phyloP scores from a whole-genome alignment of 2,329 filamentous ascomycete species.

The Botrytis elliptica region DNA sequence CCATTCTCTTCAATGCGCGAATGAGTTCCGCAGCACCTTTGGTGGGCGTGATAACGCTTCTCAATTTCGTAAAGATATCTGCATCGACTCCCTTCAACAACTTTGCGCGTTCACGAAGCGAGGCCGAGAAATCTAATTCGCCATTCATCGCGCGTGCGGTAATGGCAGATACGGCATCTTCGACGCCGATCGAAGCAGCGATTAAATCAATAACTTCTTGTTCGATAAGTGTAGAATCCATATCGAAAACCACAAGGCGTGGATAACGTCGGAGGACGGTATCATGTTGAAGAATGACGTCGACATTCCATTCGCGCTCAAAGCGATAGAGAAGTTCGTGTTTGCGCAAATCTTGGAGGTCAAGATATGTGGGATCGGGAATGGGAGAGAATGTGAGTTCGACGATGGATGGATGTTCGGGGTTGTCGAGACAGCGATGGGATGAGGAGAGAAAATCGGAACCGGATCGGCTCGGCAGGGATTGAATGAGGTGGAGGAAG shows the following conservation, averaged over 20 bases:
- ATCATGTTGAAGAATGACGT: conserved; percentile 75
- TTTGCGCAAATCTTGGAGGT: conserved; percentile 68
- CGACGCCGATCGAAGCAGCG: conserved; percentile 79
- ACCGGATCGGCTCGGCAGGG: conserved; percentile 55
- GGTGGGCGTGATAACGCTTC: conserved; percentile 74
- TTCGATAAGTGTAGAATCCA: conserved; percentile 96
- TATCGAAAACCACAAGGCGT: conserved; percentile 91
- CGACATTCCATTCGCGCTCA: conserved; percentile 85
- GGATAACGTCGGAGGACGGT: conserved; percentile 75
- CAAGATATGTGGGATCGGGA: conserved; percentile 60
- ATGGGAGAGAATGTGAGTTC: conserved; percentile 64
- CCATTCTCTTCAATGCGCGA: conserved; percentile 70
- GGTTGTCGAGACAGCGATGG: conserved; percentile 63
- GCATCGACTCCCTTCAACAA: conserved; percentile 78
- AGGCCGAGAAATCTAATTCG: conserved; percentile 86
- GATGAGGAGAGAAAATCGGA: conserved; percentile 56
- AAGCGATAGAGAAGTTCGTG: conserved; percentile 82
- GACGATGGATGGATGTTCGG: conserved; percentile 60
- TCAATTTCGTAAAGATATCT: conserved; percentile 75
- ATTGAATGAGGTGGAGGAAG: conserved; percentile 65
- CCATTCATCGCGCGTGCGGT: conserved; percentile 94
- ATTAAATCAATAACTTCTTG: conserved; percentile 98
- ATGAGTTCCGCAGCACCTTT: conserved; percentile 76
- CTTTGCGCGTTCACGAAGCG: conserved; percentile 75
- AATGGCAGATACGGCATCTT: conserved; percentile 80